phyloP scores from a whole-genome alignment of 306 rosid genomes.

The Lithocarpus polystachyus region DNA sequence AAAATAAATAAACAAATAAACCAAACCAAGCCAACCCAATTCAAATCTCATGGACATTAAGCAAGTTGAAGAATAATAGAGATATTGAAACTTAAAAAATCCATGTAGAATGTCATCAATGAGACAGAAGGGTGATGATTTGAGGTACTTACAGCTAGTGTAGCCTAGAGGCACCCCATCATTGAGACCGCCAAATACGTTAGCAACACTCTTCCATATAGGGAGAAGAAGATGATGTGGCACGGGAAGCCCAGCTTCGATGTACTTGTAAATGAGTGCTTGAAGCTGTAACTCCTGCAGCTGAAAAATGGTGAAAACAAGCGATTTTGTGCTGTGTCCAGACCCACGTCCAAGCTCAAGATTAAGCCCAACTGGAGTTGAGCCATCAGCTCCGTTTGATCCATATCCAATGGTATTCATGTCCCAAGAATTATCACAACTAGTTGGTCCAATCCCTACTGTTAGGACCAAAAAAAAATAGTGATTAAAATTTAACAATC shows the following conservation, averaged over 20 bases:
- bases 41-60: neutral
- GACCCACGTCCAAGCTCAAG: constrained; percentile 29
- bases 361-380: constrained; percentile 13
- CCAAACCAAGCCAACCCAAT: neutral
- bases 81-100: neutral
- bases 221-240: constrained; percentile 55
- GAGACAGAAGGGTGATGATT: neutral
- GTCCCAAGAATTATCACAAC: neutral
- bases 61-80: neutral
- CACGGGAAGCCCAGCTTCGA: constrained; percentile 44
- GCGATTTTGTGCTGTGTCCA: neutral
- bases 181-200: constrained; percentile 16
- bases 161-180: constrained; percentile 22
- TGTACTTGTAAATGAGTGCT: constrained; percentile 49
- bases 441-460: neutral
- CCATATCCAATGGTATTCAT: constrained; percentile 5
- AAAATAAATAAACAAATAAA: constrained; percentile 17
- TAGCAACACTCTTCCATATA: constrained; percentile 30
- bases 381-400: constrained; percentile 1
- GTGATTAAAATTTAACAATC: neutral
- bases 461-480: neutral
- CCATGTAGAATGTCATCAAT: neutral
- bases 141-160: constrained; percentile 40
- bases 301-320: constrained; percentile 30
- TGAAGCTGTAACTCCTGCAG: constrained; percentile 62